Evolutionary conservation across 2,329 filamentous ascomycete genomes (phyloP).

Genomic region (Colletotrichum sp.): DNA sequence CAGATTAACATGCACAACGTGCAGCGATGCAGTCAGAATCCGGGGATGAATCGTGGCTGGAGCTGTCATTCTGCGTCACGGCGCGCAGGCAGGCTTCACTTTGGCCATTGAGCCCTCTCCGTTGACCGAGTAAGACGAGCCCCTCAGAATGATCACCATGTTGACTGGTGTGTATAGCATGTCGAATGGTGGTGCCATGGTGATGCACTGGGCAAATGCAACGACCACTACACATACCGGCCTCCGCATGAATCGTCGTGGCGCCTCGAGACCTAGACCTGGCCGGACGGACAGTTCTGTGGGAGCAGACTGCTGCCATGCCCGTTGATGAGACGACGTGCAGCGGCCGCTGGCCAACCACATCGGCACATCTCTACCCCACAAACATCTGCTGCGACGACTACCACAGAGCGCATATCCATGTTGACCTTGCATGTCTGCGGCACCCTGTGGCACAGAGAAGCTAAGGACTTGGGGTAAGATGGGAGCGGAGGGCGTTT

Average conservation of each 20-base stretch:
- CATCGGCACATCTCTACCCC: not conserved
- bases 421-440: not conserved
- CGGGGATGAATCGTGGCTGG: not conserved
- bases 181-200: not conserved
- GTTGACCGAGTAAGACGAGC: not conserved
- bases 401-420: not conserved
- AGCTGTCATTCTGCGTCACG: not conserved
- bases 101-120: not conserved
- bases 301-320: not conserved
- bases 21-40: conserved; percentile 3
- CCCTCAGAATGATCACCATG: not conserved
- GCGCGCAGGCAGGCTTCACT: not conserved
- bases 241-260: not conserved
- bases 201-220: not conserved
- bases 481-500: not conserved
- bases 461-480: not conserved
- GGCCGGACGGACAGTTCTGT: not conserved
- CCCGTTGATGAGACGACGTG: conserved; percentile 19
- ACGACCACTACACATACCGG: not conserved
- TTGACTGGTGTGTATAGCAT: not conserved
- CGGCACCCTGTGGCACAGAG: conserved; percentile 4
- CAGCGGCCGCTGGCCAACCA: not conserved
- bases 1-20: not conserved
- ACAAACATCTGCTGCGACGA: conserved; percentile 8
- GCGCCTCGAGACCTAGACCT: not conserved